Evolutionary conservation across 208 protist species (phyloP).

Genomic region (Porcisia hertigi): DNA sequence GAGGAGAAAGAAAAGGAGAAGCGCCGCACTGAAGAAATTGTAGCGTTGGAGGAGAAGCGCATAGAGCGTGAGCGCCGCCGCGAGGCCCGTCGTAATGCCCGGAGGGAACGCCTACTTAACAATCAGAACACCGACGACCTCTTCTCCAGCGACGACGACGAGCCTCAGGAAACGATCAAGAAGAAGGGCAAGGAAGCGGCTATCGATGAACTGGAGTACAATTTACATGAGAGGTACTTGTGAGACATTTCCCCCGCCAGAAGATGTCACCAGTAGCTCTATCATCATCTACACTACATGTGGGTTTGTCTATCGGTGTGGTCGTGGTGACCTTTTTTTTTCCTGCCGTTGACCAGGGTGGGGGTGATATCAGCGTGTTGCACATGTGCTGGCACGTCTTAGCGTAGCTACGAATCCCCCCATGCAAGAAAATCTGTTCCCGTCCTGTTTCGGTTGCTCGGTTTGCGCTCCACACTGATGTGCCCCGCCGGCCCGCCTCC

Average conservation of each 20-base stretch:
- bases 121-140: conserved; percentile 24
- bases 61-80: conserved; percentile 32
- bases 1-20: conserved; percentile 48
- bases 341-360: background rate
- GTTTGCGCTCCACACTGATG: background rate
- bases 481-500: background rate
- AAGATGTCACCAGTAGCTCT: background rate
- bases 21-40: conserved; percentile 32
- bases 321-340: conserved; percentile 1
- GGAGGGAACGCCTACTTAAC: conserved; percentile 36
- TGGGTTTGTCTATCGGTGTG: background rate
- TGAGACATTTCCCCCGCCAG: background rate
- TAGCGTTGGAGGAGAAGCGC: conserved; percentile 32
- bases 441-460: background rate
- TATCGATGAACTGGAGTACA: conserved; percentile 39
- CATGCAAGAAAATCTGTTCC: background rate
- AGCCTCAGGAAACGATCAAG: conserved; percentile 16
- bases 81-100: conserved; percentile 41
- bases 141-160: conserved; percentile 44
- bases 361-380: no score
- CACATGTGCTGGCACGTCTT: background rate
- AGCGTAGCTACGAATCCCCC: background rate
- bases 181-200: conserved; percentile 31
- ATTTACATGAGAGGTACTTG: conserved; percentile 34
- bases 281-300: background rate